Evolutionary conservation across 768 basidiomycete species (phyloP).

Genomic region (Pleurotus salmoneostramineus): DNA sequence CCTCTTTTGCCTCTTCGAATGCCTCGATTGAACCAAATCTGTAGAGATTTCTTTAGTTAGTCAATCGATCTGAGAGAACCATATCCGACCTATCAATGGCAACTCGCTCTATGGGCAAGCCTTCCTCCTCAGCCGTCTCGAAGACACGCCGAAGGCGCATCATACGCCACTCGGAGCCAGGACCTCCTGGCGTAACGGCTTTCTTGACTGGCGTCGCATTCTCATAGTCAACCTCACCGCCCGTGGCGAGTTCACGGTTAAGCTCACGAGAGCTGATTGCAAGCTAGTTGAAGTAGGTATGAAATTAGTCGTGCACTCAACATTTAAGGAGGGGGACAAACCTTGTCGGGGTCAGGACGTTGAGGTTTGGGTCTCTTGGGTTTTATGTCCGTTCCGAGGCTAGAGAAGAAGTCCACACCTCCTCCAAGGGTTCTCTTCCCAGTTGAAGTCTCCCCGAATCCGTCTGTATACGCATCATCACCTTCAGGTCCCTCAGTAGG

Average conservation of each 20-base stretch:
- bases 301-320: not conserved
- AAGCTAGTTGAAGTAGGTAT: conserved; percentile 35
- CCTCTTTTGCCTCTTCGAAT: conserved; percentile 87
- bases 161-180: conserved; percentile 97
- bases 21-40: conserved; percentile 75
- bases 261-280: conserved; percentile 60
- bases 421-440: conserved; percentile 47
- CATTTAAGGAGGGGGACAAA: conserved; percentile 21
- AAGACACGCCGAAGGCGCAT: conserved; percentile 89
- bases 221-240: conserved; percentile 34
- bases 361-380: conserved; percentile 60
- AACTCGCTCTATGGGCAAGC: conserved; percentile 65
- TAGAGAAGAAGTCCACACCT: conserved; percentile 86
- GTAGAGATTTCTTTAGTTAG: not conserved
- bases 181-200: conserved; percentile 73
- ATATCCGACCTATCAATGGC: conserved; percentile 63
- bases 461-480: conserved; percentile 60
- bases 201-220: conserved; percentile 39
- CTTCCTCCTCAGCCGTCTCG: conserved; percentile 88
- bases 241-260: conserved; percentile 52
- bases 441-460: conserved; percentile 50
- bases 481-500: conserved; percentile 29
- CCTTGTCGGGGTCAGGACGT: conserved; percentile 70
- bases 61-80: not conserved
- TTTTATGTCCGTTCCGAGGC: conserved; percentile 71